Percentiles rank a stretch among this genome's conserved stretches.
phyloP scores from a whole-genome alignment of 257 asterid genomes.

The Solanum megistacrolobum region DNA sequence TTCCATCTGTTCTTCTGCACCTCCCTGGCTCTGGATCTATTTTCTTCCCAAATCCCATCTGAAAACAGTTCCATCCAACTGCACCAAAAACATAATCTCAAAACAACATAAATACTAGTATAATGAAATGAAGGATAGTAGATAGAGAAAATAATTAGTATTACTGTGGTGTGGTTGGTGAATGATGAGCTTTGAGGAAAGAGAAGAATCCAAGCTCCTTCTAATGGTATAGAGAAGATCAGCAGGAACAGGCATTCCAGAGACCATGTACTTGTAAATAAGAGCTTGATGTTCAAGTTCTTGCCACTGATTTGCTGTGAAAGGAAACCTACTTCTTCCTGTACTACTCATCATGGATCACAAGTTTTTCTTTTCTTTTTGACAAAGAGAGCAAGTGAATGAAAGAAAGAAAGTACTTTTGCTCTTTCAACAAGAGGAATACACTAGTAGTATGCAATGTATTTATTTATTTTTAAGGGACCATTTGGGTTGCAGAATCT shows the following conservation, averaged over 20 bases:
- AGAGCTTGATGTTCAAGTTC: conserved; percentile 94
- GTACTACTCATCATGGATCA: conserved; percentile 29
- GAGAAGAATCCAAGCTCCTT: conserved; percentile 53
- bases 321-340: conserved; percentile 47
- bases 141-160: neutral
- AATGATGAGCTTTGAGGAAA: conserved; percentile 47
- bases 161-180: conserved; percentile 47
- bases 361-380: neutral
- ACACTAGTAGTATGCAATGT: conserved; percentile 12
- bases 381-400: neutral
- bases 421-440: neutral
- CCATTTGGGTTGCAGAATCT: conserved; percentile 81
- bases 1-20: conserved; percentile 93
- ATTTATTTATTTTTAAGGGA: conserved; percentile 56
- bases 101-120: neutral
- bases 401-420: neutral
- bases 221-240: conserved; percentile 82
- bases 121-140: neutral
- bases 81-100: neutral
- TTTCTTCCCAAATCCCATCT: conserved; percentile 77
- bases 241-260: conserved; percentile 80
- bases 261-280: conserved; percentile 73
- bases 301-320: conserved; percentile 84
- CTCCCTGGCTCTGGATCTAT: conserved; percentile 97
- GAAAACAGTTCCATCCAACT: conserved; percentile 80